A percentile compares a stretch with the other conserved stretches of the same genome.
Conservation (phyloP, 2,329 filamentous ascomycete species). For the Zymoseptoria brevis region DNA sequence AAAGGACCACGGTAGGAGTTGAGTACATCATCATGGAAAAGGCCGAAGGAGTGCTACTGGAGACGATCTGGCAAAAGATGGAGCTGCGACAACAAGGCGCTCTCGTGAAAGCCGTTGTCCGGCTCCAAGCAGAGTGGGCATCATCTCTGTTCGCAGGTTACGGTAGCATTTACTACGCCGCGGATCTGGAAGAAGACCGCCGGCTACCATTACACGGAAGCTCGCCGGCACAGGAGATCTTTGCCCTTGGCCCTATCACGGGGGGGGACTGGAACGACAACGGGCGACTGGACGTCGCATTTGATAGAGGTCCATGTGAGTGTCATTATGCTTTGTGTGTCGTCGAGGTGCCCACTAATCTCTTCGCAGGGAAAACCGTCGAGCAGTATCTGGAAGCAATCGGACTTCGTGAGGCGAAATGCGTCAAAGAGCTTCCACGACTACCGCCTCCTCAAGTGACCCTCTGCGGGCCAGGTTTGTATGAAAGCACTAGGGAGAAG, state of each 20-base stretch:
- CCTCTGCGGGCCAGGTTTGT: slow-evolving; percentile 33
- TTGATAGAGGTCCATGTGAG: slow-evolving; percentile 34
- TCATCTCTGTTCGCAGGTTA: slow-evolving; percentile 21
- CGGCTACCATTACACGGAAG: background rate
- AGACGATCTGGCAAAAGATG: slow-evolving; percentile 22
- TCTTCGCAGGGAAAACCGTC: slow-evolving; percentile 12
- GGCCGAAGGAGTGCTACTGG: slow-evolving; percentile 26
- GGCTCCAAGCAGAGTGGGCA: slow-evolving; percentile 22
- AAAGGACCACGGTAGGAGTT: slow-evolving; percentile 9
- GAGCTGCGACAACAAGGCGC: slow-evolving; percentile 12
- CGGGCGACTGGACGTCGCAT: slow-evolving; percentile 24
- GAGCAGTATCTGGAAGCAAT: slow-evolving; percentile 24
- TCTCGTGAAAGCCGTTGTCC: slow-evolving; percentile 25
- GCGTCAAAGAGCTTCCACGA: slow-evolving; percentile 25
- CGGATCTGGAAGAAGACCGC: slow-evolving; percentile 22
- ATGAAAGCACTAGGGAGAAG: slow-evolving; percentile 28
- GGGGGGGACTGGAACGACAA: slow-evolving; percentile 29
- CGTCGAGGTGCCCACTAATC: slow-evolving; percentile 11
- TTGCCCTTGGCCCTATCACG: slow-evolving; percentile 33
- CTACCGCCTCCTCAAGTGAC: slow-evolving; percentile 28
- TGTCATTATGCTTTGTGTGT: slow-evolving; percentile 4
- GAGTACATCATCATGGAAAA: slow-evolving; percentile 25
- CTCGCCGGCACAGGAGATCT: slow-evolving; percentile 17
- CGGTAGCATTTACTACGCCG: slow-evolving; percentile 30
- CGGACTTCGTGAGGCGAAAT: slow-evolving; percentile 26